Conservation (phyloP, 2,329 filamentous ascomycete genomes). For the Aspergillus luchuensis region DNA sequence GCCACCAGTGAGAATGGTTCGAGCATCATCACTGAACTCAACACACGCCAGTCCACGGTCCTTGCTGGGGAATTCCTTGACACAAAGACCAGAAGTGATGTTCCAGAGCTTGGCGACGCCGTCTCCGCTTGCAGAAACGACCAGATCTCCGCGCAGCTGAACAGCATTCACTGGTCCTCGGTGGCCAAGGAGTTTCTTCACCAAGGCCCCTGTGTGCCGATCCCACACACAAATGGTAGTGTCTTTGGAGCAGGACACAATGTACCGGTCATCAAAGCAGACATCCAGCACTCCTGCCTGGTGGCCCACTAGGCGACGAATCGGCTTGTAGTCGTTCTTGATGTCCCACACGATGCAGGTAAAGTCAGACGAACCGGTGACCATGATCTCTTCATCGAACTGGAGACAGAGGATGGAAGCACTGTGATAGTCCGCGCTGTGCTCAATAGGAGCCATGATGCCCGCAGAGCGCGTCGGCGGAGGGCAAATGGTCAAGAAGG, state of each 20-base stretch:
- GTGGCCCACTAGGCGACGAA: constrained; percentile 76
- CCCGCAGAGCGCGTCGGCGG: constrained; percentile 57
- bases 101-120: constrained; percentile 96
- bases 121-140: constrained; percentile 92
- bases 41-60: constrained; percentile 93
- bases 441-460: constrained; percentile 44
- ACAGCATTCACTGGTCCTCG: constrained; percentile 93
- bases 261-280: constrained; percentile 87
- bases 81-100: constrained; percentile 80
- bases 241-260: constrained; percentile 97
- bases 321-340: constrained; percentile 73
- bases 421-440: constrained; percentile 68
- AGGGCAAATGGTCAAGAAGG: constrained; percentile 52
- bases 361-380: constrained; percentile 90
- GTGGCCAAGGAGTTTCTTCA: constrained; percentile 82
- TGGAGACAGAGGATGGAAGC: constrained; percentile 94
- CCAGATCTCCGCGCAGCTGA: constrained; percentile 86
- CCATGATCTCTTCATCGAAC: constrained; percentile 88
- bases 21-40: constrained; percentile 94
- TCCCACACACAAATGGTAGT: constrained; percentile 94
- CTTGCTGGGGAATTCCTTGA: constrained; percentile 87
- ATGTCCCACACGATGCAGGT: constrained; percentile 92
- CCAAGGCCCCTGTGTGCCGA: constrained; percentile 70
- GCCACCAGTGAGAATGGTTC: constrained; percentile 87
- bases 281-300: constrained; percentile 89